phyloP scores from a whole-genome alignment of 176 grass and related monocot genomes.

The Panicum miliaceum region DNA sequence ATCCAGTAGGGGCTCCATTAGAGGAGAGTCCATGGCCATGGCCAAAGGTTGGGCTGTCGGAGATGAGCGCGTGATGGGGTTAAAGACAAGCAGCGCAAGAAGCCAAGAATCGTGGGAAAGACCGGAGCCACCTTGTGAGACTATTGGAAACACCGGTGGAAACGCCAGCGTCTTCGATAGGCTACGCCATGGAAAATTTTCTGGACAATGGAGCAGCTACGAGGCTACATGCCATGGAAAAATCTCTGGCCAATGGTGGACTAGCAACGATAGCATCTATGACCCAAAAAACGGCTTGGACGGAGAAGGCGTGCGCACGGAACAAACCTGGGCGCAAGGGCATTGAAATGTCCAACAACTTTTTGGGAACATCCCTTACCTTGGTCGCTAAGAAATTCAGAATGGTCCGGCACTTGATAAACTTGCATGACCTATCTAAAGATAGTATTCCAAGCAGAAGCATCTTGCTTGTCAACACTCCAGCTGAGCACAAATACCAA shows the following conservation, averaged over 20 bases:
- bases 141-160: background rate
- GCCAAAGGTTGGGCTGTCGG: no score
- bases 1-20: slow-evolving; percentile 30
- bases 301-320: background rate
- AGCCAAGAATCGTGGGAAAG: background rate
- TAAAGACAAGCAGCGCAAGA: slow-evolving; percentile 1
- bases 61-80: background rate
- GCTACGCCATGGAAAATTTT: background rate
- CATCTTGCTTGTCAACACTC: background rate
- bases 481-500: background rate
- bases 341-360: slow-evolving; percentile 4
- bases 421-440: background rate
- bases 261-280: background rate
- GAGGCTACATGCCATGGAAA: background rate
- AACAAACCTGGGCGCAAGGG: no score
- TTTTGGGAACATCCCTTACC: background rate
- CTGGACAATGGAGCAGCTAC: background rate
- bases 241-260: background rate
- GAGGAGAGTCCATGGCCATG: background rate
- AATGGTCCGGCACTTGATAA: background rate
- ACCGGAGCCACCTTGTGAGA: background rate
- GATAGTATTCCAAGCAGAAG: background rate
- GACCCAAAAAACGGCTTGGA: background rate
- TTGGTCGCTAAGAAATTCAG: slow-evolving; percentile 12
- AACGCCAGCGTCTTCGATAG: background rate